A percentile compares a stretch with the other conserved stretches of the same genome.
These are phyloP conservation scores for Tieghemostelium lacteum DNA, from an alignment of 78 protist genomes.

Conservation along the genomic window DNA sequence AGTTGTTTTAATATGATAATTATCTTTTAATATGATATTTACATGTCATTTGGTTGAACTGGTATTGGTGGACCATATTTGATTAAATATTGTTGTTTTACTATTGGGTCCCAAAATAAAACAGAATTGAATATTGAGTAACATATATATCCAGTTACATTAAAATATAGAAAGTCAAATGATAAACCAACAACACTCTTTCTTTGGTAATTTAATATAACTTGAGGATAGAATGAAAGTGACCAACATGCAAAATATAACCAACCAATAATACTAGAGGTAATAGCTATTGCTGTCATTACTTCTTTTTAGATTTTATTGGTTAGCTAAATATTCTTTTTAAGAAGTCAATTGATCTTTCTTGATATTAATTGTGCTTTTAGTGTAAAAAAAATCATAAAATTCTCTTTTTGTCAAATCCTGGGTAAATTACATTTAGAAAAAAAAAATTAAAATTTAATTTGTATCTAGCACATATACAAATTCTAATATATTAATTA, in stretches of 20 bases:
- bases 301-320: no score
- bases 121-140: constrained; percentile 82
- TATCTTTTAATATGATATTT: background rate
- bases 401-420: no score
- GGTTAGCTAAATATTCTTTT: no score
- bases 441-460: no score
- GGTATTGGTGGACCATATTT: constrained; percentile 67
- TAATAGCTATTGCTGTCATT: constrained; percentile 28
- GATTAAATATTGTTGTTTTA: constrained; percentile 62
- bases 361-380: no score
- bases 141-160: constrained; percentile 89
- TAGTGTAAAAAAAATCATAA: no score
- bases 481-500: no score
- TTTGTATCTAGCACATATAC: no score
- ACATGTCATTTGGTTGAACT: constrained; percentile 90
- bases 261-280: constrained; percentile 84
- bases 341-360: no score
- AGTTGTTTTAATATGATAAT: background rate
- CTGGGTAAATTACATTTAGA: no score
- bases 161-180: constrained; percentile 85
- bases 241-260: constrained; percentile 91
- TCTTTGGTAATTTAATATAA: constrained; percentile 74
- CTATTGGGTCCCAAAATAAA: constrained; percentile 34
- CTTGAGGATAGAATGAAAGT: constrained; percentile 93
- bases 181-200: constrained; percentile 85